A percentile compares a stretch with the other conserved stretches of the same genome.
Evolutionary conservation across 202 grass and related monocot genomes (phyloP).

Genomic region (Eragrostis tef): DNA sequence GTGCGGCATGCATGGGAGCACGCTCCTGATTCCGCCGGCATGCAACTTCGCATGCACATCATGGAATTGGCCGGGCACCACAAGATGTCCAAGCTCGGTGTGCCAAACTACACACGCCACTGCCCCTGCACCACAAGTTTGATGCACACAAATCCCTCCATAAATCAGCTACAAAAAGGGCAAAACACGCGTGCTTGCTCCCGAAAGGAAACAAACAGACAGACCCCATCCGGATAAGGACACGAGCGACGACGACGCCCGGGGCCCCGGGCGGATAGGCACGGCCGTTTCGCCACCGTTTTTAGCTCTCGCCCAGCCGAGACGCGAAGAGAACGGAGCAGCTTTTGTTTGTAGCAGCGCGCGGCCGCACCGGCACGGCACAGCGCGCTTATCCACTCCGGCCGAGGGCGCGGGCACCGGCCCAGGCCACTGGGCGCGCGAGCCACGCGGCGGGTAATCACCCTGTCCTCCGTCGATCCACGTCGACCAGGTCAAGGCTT

Average conservation of each 20-base stretch:
- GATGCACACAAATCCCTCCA: neutral
- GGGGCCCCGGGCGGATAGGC: neutral
- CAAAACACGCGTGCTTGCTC: neutral
- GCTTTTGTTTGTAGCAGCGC: neutral
- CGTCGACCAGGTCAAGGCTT: constrained; percentile 49
- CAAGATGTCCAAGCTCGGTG: no score
- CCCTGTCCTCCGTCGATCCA: constrained; percentile 37
- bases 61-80: no score
- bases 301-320: neutral
- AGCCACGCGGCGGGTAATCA: constrained; percentile 43
- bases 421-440: neutral
- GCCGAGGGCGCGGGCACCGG: neutral
- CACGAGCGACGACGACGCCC: neutral
- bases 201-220: constrained; percentile 7
- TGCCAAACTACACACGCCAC: neutral
- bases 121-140: neutral
- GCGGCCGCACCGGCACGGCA: constrained; percentile 10
- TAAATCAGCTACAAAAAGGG: neutral
- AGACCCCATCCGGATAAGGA: neutral
- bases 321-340: neutral
- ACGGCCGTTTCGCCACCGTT: neutral
- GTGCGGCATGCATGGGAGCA: no score
- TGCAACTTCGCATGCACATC: neutral
- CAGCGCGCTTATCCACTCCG: constrained; percentile 39
- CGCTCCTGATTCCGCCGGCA: neutral